Evolutionary conservation across 345 rosid genomes (phyloP).

Genomic region (Ceriops zippeliana): DNA sequence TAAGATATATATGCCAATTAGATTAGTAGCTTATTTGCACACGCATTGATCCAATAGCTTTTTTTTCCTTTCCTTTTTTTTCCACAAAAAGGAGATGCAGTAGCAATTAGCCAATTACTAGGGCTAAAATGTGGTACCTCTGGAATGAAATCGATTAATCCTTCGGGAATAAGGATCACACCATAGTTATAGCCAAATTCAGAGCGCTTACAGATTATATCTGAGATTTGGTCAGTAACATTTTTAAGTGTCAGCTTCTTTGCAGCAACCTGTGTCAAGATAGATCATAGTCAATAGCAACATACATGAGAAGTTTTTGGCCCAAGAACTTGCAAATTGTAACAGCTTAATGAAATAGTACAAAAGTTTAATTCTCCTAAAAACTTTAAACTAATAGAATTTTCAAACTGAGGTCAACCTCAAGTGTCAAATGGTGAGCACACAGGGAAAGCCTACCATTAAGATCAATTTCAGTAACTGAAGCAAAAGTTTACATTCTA

Average conservation of each 20-base stretch:
- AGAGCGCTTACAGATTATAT: conserved; percentile 70
- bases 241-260: conserved; percentile 75
- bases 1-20: neutral
- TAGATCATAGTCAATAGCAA: neutral
- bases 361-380: neutral
- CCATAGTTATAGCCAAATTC: conserved; percentile 79
- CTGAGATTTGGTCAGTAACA: conserved; percentile 84
- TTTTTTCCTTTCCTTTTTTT: neutral
- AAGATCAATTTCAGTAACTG: neutral
- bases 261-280: conserved; percentile 61
- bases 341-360: neutral
- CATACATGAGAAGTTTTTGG: neutral
- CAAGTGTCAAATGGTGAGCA: neutral
- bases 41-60: neutral
- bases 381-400: neutral
- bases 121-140: conserved; percentile 46
- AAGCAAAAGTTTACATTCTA: neutral
- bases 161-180: conserved; percentile 94
- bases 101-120: neutral
- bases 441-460: neutral
- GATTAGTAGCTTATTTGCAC: too few relatives aligned
- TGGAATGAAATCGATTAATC: conserved; percentile 96
- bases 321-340: too few relatives aligned
- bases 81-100: neutral
- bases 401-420: neutral